A percentile compares a stretch with the other conserved stretches of the same genome.
Evolutionary conservation across 768 basidiomycete genomes (phyloP).

Genomic region (Chalciporus chontae): DNA sequence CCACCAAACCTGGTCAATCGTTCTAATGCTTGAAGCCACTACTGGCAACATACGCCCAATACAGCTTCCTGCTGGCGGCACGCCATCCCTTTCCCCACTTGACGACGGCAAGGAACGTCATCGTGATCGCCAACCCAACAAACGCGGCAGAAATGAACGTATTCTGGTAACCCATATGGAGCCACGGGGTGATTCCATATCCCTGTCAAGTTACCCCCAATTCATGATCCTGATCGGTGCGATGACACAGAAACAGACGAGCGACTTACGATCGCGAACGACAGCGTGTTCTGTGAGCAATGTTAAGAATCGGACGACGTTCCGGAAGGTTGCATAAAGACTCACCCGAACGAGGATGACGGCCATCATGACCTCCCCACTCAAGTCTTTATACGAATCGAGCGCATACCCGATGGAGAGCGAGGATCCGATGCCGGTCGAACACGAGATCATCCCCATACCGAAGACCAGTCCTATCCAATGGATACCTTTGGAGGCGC

Average conservation of each 20-base stretch:
- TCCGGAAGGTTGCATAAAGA: not conserved
- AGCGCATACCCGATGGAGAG: slow-evolving; percentile 19
- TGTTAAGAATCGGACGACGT: too few relatives aligned
- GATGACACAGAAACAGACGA: not conserved
- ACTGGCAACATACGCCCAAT: slow-evolving; percentile 18
- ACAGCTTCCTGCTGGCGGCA: slow-evolving; percentile 9
- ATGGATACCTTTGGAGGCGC: slow-evolving; percentile 14
- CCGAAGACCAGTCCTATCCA: slow-evolving; percentile 18
- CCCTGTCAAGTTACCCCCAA: slow-evolving; percentile 3
- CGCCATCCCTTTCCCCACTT: slow-evolving; percentile 18
- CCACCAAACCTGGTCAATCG: too few relatives aligned
- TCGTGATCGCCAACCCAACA: slow-evolving; percentile 17
- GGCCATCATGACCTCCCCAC: slow-evolving; percentile 20
- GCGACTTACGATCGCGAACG: slow-evolving; percentile 16
- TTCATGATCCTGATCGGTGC: too few relatives aligned
- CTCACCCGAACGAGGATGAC: slow-evolving; percentile 20
- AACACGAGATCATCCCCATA: slow-evolving; percentile 22
- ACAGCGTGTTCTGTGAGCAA: slow-evolving; percentile 12
- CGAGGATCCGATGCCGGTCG: slow-evolving; percentile 18
- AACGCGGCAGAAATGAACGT: slow-evolving; percentile 18
- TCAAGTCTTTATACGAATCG: slow-evolving; percentile 19
- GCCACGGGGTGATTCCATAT: slow-evolving; percentile 21
- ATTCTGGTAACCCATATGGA: slow-evolving; percentile 17
- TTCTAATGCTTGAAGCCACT: slow-evolving; percentile 13
- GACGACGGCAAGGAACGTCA: slow-evolving; percentile 18